phyloP scores from a whole-genome alignment of 352 stramenopile genomes.

The Phytophthora syringae region DNA sequence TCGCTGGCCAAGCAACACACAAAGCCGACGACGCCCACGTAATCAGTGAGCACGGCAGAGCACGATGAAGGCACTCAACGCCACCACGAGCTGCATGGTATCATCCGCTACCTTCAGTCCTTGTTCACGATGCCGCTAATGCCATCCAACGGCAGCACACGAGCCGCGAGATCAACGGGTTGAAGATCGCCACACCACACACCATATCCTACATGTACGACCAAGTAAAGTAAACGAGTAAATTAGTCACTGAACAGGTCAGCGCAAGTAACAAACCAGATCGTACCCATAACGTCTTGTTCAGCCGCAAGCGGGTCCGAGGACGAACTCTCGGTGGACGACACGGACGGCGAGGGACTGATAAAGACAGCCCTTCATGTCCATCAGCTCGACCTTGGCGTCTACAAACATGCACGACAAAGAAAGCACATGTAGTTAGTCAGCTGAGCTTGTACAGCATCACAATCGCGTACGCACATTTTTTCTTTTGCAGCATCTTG shows the following conservation, averaged over 20 bases:
- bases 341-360: too few relatives aligned
- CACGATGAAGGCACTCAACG: constrained; percentile 94
- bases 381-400: too few relatives aligned
- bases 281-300: constrained; percentile 89
- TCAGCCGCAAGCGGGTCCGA: too few relatives aligned
- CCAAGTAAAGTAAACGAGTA: neutral
- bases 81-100: constrained; percentile 80
- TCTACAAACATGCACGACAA: too few relatives aligned
- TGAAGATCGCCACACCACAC: constrained; percentile 94
- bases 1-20: constrained; percentile 93
- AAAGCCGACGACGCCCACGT: constrained; percentile 93
- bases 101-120: constrained; percentile 77
- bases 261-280: neutral
- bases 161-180: constrained; percentile 93
- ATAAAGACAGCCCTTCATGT: too few relatives aligned
- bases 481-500: too few relatives aligned
- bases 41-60: constrained; percentile 93
- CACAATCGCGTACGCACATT: too few relatives aligned
- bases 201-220: constrained; percentile 94
- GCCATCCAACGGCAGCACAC: constrained; percentile 85
- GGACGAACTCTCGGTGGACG: too few relatives aligned
- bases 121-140: constrained; percentile 76
- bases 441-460: too few relatives aligned
- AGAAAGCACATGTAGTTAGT: too few relatives aligned
- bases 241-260: constrained; percentile 5